Evolutionary conservation across 2,329 filamentous ascomycete species (phyloP), one percentile per base, ranked within the genome.

Genomic region (Stagonosporopsis rhizophila): DNA sequence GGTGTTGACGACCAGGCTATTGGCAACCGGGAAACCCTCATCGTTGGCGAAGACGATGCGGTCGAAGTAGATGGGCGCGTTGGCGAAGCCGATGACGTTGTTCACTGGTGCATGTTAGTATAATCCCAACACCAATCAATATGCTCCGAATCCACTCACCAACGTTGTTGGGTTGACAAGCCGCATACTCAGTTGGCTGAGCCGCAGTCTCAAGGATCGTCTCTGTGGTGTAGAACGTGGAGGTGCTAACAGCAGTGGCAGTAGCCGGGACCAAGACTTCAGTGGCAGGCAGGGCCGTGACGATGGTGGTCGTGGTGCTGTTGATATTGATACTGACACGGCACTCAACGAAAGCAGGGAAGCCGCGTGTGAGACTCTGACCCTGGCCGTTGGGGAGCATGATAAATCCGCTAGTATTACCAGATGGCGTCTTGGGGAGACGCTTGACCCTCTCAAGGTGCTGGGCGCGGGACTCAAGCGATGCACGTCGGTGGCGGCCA

Each of bases 81-180:
- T 56, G 48, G 61, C 47, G 30, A 41, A 52, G 28, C 62, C 66
- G 6, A 23, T 58, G 32, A 70, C 57, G 14, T 58, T 52, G 42
- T 64, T 62, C 8, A 72, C 67, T 70, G 15, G 22, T 2, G 2
- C 22, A 9, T 17, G 41, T 55, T 41, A 54, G 49, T 38, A 7
- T 32, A 7, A 12, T 14, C n/a, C 11, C 14, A 11, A 19, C 5
- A 1, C 6, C 2, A 17, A 28, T 17, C 7, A 6, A 11, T 11
- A 9, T 45, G 34, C 6, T 23, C 17, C 8, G 15, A 17, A 9
- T 39, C 15, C 28, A 64, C 62, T 46, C 56, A 70, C 69, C 65
- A 52, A 72, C 55, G 35, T 72, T 72, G 44, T 70, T 67, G 6
- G 17, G 20, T 19, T 41, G 45, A 42, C 69, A 72, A 27, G 67